phyloP scores from a whole-genome alignment of 1,284 basidiomycete species.

The Fomitopsis pinicola region DNA sequence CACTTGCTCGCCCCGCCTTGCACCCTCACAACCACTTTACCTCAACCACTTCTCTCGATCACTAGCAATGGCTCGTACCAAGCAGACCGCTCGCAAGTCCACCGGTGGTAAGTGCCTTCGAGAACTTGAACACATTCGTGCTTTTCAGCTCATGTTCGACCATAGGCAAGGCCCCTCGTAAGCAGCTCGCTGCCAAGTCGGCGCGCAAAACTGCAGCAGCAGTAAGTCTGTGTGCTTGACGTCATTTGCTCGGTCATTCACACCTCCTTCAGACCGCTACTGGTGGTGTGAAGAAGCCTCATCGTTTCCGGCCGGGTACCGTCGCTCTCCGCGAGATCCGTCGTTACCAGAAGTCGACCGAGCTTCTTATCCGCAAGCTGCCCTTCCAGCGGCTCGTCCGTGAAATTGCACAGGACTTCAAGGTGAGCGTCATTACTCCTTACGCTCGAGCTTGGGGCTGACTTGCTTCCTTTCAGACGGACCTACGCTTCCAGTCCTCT shows the following conservation, averaged over 20 bases:
- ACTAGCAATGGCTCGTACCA: conserved; percentile 46
- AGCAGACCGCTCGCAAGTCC: conserved; percentile 83
- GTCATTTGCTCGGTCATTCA: background rate
- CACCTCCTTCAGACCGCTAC: conserved; percentile 31
- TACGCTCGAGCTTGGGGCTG: conserved; percentile 20
- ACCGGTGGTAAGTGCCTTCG: conserved; percentile 56
- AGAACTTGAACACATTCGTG: background rate
- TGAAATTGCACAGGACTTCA: conserved; percentile 71
- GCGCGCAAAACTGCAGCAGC: conserved; percentile 38
- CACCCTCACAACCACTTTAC: conserved; percentile 4
- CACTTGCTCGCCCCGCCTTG: conserved; percentile 6
- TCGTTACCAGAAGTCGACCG: conserved; percentile 81
- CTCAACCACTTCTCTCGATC: conserved; percentile 1
- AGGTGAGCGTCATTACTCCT: conserved; percentile 39
- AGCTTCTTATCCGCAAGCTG: conserved; percentile 75
- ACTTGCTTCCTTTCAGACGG: conserved; percentile 48
- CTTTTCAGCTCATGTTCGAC: too few species aligned
- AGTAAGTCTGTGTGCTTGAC: background rate
- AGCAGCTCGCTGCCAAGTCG: conserved; percentile 67
- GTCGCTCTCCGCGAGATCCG: conserved; percentile 85
- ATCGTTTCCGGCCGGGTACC: conserved; percentile 60
- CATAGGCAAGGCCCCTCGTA: conserved; percentile 57
- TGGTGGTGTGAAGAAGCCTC: conserved; percentile 82
- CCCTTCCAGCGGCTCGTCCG: conserved; percentile 77
- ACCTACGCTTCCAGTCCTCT: conserved; percentile 72